Evolutionary conservation across 352 stramenopile species (phyloP).

Genomic region (Aphanomyces euteiches): DNA sequence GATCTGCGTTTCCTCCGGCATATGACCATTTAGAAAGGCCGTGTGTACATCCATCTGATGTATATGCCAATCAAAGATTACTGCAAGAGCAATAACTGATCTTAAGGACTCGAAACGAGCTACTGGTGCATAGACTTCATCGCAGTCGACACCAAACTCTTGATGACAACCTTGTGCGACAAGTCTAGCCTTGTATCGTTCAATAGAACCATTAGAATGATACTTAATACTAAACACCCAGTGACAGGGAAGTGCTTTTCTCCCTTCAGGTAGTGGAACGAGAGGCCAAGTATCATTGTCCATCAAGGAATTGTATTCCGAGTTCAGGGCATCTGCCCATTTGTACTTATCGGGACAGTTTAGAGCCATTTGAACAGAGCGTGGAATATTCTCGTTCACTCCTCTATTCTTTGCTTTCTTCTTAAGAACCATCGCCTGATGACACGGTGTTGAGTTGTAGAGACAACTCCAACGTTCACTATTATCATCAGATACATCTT

Average conservation of each 20-base stretch:
- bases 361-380: neutral
- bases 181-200: constrained; percentile 12
- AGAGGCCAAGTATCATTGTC: constrained; percentile 4
- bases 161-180: neutral
- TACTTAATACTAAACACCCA: constrained; percentile 21
- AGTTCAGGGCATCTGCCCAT: neutral
- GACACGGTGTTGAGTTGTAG: too few relatives aligned
- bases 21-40: neutral
- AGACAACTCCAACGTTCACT: too few relatives aligned
- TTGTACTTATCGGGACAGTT: neutral
- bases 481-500: too few relatives aligned
- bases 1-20: neutral
- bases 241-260: constrained; percentile 3
- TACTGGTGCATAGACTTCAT: constrained; percentile 18
- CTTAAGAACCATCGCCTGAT: too few relatives aligned
- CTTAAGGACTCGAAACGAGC: constrained; percentile 11
- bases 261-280: neutral
- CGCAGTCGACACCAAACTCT: constrained; percentile 10
- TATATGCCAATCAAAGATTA: neutral
- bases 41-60: neutral
- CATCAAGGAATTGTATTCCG: constrained; percentile 10
- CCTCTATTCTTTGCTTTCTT: neutral
- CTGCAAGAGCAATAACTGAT: neutral
- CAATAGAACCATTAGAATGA: neutral
- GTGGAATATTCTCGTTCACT: neutral